A percentile compares a stretch with the other conserved stretches of the same genome.
phyloP scores from a whole-genome alignment of 2,329 filamentous ascomycete species.

The Pseudogymnoascus sp. region DNA sequence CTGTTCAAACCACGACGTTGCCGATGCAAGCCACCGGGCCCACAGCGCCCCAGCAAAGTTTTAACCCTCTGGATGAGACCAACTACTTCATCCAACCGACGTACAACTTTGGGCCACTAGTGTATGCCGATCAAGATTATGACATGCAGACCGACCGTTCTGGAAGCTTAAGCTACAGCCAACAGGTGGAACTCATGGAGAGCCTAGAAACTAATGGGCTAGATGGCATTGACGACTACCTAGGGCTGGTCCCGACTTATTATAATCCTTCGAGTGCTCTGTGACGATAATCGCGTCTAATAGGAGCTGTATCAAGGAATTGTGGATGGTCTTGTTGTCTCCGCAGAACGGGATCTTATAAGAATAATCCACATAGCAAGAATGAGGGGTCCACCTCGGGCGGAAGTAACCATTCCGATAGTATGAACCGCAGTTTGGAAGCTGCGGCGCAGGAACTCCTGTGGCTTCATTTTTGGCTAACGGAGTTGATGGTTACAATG shows the following conservation, averaged over 20 bases:
- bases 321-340: not conserved
- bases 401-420: not conserved
- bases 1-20: not conserved
- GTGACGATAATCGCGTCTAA: not conserved
- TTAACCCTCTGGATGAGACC: constrained; percentile 20
- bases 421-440: not conserved
- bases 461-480: not conserved
- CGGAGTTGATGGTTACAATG: not conserved
- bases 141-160: constrained; percentile 43
- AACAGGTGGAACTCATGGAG: constrained; percentile 76
- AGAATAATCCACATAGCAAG: not conserved
- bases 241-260: not conserved
- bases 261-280: constrained; percentile 7
- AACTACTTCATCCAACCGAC: constrained; percentile 25
- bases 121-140: constrained; percentile 35
- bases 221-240: constrained; percentile 45
- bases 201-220: constrained; percentile 63
- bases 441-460: not conserved
- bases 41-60: not conserved
- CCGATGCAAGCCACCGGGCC: not conserved
- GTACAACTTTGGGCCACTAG: constrained; percentile 24
- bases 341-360: not conserved
- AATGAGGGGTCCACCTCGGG: not conserved
- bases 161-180: constrained; percentile 67
- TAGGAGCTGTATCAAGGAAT: not conserved